These are phyloP conservation scores for Boletus albobrunnescens DNA, from an alignment of 1,284 basidiomycete genomes.

Conservation along the genomic window DNA sequence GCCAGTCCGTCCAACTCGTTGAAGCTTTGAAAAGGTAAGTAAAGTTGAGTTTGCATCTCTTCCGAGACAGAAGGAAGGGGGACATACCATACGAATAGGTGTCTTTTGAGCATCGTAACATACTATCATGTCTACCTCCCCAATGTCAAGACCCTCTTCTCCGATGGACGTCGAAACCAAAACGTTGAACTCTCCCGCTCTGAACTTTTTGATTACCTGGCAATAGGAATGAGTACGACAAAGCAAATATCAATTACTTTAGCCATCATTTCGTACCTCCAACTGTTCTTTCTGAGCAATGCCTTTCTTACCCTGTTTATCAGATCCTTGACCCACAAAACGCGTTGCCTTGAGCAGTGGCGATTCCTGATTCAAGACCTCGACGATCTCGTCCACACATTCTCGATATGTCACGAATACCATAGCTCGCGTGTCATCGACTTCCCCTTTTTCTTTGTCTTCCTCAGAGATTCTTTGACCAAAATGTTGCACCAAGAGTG, in stretches of 20 bases:
- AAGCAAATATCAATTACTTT: background rate
- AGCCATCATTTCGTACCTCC: conserved; percentile 46
- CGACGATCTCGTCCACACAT: conserved; percentile 88
- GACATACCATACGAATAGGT: conserved; percentile 88
- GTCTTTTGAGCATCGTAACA: conserved; percentile 98
- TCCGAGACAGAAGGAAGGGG: background rate
- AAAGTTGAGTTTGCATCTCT: conserved; percentile 1
- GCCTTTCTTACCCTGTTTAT: conserved; percentile 84
- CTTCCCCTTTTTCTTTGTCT: conserved; percentile 30
- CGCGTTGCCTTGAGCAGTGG: conserved; percentile 75
- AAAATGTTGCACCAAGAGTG: conserved; percentile 80
- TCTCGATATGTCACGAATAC: conserved; percentile 90
- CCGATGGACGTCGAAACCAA: conserved; percentile 96
- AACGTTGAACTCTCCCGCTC: conserved; percentile 84
- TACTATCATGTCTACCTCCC: conserved; percentile 95
- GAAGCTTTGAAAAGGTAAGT: conserved; percentile 57
- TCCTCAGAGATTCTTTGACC: conserved; percentile 50
- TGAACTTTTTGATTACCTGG: conserved; percentile 83
- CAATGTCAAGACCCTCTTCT: conserved; percentile 99
- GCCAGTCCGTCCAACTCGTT: conserved; percentile 94
- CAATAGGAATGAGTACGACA: conserved; percentile 8
- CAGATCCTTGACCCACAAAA: conserved; percentile 89
- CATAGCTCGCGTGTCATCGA: conserved; percentile 77
- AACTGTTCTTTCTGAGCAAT: conserved; percentile 91
- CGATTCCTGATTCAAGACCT: conserved; percentile 64